phyloP scores from a whole-genome alignment of 1,284 basidiomycete species.

The Fomitopsis palustris region DNA sequence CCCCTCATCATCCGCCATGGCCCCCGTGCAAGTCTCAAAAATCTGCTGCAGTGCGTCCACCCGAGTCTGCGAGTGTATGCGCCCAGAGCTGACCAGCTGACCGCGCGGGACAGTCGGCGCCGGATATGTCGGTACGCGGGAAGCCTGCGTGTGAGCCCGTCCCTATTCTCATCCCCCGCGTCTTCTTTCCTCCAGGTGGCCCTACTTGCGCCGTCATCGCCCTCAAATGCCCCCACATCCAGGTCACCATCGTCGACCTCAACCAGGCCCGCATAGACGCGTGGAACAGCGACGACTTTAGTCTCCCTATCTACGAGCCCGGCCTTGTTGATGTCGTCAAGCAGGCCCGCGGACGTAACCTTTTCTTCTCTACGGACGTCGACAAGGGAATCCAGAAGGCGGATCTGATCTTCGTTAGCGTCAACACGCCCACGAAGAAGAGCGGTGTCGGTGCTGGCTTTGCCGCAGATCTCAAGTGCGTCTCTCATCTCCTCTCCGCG shows the following conservation, averaged over 20 bases:
- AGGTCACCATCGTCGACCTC: slow-evolving; percentile 96
- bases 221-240: slow-evolving; percentile 92
- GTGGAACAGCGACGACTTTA: slow-evolving; percentile 84
- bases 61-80: slow-evolving; percentile 10
- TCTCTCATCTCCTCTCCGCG: slow-evolving; percentile 3
- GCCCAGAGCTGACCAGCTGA: slow-evolving; percentile 12
- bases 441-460: slow-evolving; percentile 95
- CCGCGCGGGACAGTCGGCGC: slow-evolving; percentile 69
- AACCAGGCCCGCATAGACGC: slow-evolving; percentile 94
- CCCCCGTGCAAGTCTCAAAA: slow-evolving; percentile 71
- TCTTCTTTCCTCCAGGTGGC: slow-evolving; percentile 54
- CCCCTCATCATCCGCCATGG: slow-evolving; percentile 36
- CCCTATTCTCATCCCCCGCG: neutral
- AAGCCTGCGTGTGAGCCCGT: slow-evolving; percentile 7
- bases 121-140: slow-evolving; percentile 85
- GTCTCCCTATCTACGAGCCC: slow-evolving; percentile 94
- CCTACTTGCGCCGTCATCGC: slow-evolving; percentile 95
- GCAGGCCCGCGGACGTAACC: slow-evolving; percentile 85
- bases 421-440: slow-evolving; percentile 99
- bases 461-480: slow-evolving; percentile 94
- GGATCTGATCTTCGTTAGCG: slow-evolving; percentile 86
- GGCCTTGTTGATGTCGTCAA: slow-evolving; percentile 94
- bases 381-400: slow-evolving; percentile 92
- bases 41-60: slow-evolving; percentile 84
- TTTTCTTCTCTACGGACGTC: slow-evolving; percentile 97